Conservation (phyloP, 2,329 filamentous ascomycete species). For the Blastomyces gilchristii region DNA sequence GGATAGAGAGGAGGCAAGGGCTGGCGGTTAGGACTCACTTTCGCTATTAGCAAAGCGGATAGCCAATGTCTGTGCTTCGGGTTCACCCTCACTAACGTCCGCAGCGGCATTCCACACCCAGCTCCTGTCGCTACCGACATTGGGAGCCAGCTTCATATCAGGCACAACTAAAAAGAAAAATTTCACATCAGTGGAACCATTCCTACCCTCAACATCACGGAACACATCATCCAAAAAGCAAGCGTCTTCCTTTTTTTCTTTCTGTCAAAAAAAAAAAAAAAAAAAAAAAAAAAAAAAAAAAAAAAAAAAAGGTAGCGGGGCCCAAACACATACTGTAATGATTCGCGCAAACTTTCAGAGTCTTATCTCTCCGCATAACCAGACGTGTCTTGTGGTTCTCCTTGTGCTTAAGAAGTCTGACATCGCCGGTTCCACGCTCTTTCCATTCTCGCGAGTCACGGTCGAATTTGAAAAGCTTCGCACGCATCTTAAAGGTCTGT, state of each 20-base stretch:
- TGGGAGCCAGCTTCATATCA: conserved; percentile 97
- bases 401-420: conserved; percentile 95
- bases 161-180: conserved; percentile 59
- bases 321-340: conserved; percentile 73
- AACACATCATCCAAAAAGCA: conserved; percentile 15
- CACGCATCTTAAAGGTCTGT: conserved; percentile 98
- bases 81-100: conserved; percentile 95
- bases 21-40: conserved; percentile 52
- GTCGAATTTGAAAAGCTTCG: conserved; percentile 98
- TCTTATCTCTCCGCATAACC: conserved; percentile 99
- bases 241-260: background rate
- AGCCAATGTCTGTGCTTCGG: conserved; percentile 88
- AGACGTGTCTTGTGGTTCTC: conserved; percentile 95
- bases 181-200: background rate
- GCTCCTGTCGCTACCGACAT: conserved; percentile 93
- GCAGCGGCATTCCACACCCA: conserved; percentile 99
- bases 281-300: no score
- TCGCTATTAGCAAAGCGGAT: conserved; percentile 97
- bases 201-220: background rate
- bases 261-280: no score
- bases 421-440: conserved; percentile 94
- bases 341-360: conserved; percentile 99
- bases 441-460: conserved; percentile 92
- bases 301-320: background rate
- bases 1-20: background rate